A percentile compares a stretch with the other conserved stretches of the same genome.
These are phyloP conservation scores for Ormosia semicastrata DNA, from an alignment of 306 rosid genomes.

Conservation along the genomic window DNA sequence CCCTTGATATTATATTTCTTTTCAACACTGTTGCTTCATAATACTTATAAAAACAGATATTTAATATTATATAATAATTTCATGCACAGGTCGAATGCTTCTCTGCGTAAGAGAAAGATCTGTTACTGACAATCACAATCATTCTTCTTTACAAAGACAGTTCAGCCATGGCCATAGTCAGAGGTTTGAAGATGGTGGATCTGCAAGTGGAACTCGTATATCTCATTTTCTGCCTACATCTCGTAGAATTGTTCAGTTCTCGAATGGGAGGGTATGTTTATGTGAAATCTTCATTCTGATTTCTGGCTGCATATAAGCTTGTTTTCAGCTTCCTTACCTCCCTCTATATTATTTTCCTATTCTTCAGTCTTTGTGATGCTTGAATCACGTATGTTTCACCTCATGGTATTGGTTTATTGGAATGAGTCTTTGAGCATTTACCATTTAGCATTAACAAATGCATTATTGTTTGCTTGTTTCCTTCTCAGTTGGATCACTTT, in stretches of 20 bases:
- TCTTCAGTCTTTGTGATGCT: not conserved
- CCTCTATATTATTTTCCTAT: not conserved
- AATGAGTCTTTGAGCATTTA: constrained; percentile 6
- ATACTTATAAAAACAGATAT: constrained; percentile 1
- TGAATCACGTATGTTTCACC: not conserved
- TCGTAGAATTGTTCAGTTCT: constrained; percentile 89
- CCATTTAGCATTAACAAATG: not conserved
- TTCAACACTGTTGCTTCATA: not conserved
- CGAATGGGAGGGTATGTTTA: constrained; percentile 84
- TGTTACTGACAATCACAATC: constrained; percentile 53
- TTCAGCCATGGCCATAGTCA: constrained; percentile 86
- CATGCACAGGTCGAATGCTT: constrained; percentile 87
- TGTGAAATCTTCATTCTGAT: constrained; percentile 15
- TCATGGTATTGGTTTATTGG: not conserved
- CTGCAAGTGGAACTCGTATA: constrained; percentile 58
- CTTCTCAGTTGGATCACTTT: not conserved
- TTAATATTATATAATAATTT: constrained; percentile 35
- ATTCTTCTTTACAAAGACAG: constrained; percentile 61
- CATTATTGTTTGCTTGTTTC: not conserved
- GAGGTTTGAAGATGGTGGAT: constrained; percentile 68
- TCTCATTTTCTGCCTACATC: constrained; percentile 96
- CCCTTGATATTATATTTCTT: not conserved
- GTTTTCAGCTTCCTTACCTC: not conserved
- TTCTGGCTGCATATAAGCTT: not conserved
- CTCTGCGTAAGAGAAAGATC: constrained; percentile 93